Evolutionary conservation across 495 filamentous ascomycete species (phyloP).

Genomic region (Daldinia loculata): DNA sequence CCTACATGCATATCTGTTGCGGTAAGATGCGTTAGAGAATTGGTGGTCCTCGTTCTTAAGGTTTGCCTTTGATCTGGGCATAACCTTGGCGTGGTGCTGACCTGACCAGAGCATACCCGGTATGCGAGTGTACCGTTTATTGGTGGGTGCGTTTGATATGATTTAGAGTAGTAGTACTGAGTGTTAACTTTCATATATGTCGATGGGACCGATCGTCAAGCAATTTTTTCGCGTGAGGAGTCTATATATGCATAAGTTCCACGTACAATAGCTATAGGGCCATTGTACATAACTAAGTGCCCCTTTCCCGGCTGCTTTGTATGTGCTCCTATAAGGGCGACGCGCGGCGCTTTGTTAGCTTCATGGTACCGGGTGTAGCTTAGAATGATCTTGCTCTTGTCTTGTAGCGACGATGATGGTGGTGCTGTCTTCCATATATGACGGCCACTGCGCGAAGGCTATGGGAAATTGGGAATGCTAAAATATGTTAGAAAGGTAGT

Average conservation of each 20-base stretch:
- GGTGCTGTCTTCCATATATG: no score
- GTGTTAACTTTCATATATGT: neutral
- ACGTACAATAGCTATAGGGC: neutral
- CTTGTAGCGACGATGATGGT: no score
- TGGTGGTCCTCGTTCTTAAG: constrained; percentile 1
- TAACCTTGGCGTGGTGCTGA: neutral
- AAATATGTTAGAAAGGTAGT: no score
- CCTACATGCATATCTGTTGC: neutral
- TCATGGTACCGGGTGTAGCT: neutral
- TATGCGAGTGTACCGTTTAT: neutral
- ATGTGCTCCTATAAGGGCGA: neutral
- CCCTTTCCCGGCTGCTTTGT: constrained; percentile 10
- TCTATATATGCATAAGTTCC: neutral
- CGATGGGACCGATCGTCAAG: neutral
- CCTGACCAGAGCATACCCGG: neutral
- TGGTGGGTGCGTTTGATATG: neutral
- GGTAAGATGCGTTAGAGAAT: neutral
- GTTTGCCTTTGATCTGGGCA: constrained; percentile 2
- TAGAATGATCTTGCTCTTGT: neutral
- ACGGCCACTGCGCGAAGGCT: no score
- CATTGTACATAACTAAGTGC: neutral
- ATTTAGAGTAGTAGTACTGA: neutral
- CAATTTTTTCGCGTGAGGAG: neutral
- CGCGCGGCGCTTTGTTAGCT: constrained; percentile 18
- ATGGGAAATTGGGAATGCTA: no score